Conservation (phyloP, 2,329 filamentous ascomycete genomes). For the Calycina herbarum region DNA sequence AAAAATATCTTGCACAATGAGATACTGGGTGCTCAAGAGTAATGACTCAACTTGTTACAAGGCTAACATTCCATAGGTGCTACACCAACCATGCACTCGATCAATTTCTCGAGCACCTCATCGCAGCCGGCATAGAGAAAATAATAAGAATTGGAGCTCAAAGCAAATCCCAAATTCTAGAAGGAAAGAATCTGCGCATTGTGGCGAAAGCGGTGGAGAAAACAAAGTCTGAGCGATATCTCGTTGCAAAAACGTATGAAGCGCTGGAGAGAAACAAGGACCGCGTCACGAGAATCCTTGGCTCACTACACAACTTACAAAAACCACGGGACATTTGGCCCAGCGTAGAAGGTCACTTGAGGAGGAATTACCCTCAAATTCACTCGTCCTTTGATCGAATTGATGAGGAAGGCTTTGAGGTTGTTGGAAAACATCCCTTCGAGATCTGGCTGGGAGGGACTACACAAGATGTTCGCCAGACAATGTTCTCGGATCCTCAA, state of each 20-base stretch:
- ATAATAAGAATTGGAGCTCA: conserved; percentile 50
- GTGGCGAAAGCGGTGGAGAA: conserved; percentile 22
- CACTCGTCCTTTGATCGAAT: conserved; percentile 22
- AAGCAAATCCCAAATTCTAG: conserved; percentile 27
- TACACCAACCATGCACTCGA: conserved; percentile 38
- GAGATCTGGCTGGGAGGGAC: conserved; percentile 19
- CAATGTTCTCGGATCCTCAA: not conserved
- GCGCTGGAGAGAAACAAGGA: conserved; percentile 17
- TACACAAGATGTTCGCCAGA: not conserved
- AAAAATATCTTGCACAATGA: not conserved
- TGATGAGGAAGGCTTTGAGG: conserved; percentile 26
- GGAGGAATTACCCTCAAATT: conserved; percentile 19
- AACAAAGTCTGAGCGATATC: conserved; percentile 23
- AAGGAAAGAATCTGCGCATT: conserved; percentile 29
- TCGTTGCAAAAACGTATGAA: conserved; percentile 16
- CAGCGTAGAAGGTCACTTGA: conserved; percentile 12
- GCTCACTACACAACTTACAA: conserved; percentile 7
- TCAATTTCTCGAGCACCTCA: conserved; percentile 50
- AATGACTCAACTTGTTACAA: too few relatives aligned
- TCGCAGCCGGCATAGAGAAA: conserved; percentile 43
- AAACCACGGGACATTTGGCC: not conserved
- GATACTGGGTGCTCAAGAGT: too few relatives aligned
- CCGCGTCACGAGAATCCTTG: conserved; percentile 21
- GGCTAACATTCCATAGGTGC: conserved; percentile 25
- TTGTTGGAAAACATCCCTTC: conserved; percentile 24